Base-by-base conservation (phyloP, 306 rosid genomes). In the Aeschynomene evenia region DNA sequence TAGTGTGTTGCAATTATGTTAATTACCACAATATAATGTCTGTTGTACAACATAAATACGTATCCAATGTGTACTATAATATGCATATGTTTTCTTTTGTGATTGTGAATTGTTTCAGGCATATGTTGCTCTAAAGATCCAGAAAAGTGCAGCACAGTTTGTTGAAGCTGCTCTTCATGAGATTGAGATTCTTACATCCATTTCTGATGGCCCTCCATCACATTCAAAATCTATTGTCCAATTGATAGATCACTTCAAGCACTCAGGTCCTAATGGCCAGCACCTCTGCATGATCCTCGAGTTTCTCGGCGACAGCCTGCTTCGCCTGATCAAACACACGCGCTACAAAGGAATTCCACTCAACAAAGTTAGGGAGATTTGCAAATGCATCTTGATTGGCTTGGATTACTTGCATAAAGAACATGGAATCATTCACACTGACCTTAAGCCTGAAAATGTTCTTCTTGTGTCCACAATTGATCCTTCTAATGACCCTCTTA, bases 231-330 rank as follows among this genome's bases (percentile, higher is more conserved):
- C 55, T 77, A 86, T 93, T 50, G 88, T 90, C 64, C 88, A 85
- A 22, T 87, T 93, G 72, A 77, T 93, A 9, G 98, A 93, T 77
- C 87, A 90, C 73, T 93, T 93, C 81, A 93, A 93, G 87, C 98
- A 90, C 37, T 26, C 82, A 6, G 98, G 98, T 69, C 98, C 98
- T 54, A 93, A 93, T 56, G 98, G 98, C 71, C 96, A 93, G 82
- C 98, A 93, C 78, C 91, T 75, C 7, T 93, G 98, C 77, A 92
- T 92, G 98, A 96, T 92, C 79, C 98, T 92, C 28, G 96, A 90
- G 69, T 90, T 87, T 77, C 98, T 93, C 62, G 98, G 98, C 7
- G 98, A 93, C 69, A 93, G 96, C 76, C 83, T 93, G 77, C 98
- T 93, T 65, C 93, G 96, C 46, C 80, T 93, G 82, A 86, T 81